Evolutionary conservation across 345 rosid genomes (phyloP), one percentile per base, ranked within the genome.

Genomic region (Punica granatum): DNA sequence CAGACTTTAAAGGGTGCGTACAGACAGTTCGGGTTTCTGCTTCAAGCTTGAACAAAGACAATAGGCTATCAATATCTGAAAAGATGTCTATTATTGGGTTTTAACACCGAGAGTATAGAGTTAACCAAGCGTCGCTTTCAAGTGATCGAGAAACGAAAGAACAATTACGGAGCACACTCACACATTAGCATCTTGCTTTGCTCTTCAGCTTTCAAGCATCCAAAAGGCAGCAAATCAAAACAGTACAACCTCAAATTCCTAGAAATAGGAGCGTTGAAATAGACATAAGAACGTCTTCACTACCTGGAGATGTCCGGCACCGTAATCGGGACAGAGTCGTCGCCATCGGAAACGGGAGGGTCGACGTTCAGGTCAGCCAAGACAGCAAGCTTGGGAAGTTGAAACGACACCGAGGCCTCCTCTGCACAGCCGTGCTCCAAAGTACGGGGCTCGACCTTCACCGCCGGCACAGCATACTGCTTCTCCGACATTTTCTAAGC

Each of bases 321-420:
- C 32, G 85, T 42, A 31, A 60, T 36, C 63, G 63, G 79, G 62
- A 67, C 33, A 19, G 88, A 68, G 26, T 86, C 79, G 44, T 70
- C 76, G 64, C 83, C 79, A 72, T 90, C 98, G 61, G 84, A 64
- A 65, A 87, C 89, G 21, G 93, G 93, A 79, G 96, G 98, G 69
- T 90, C 82, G 80, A 78, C 86, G 81, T 88, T 94, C 70, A 90
- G 95, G 89, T 90, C 99, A 46, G 97, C 98, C 69, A 93, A 71
- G 67, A 93, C 83, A 74, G 85, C 85, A 61, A 81, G 56, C 78
- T 80, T 88, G 33, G 83, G 73, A 70, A 85, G 79, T 51, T 65
- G 90, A 54, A 64, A 61, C 42, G 73, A 37, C 42, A 65, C 76
- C n/a, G 78, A 39, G 67, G 63, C 15, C 21, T 72, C 80, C 12